Base-by-base conservation (phyloP, 306 rosid species). In the Castanea mollissima region DNA sequence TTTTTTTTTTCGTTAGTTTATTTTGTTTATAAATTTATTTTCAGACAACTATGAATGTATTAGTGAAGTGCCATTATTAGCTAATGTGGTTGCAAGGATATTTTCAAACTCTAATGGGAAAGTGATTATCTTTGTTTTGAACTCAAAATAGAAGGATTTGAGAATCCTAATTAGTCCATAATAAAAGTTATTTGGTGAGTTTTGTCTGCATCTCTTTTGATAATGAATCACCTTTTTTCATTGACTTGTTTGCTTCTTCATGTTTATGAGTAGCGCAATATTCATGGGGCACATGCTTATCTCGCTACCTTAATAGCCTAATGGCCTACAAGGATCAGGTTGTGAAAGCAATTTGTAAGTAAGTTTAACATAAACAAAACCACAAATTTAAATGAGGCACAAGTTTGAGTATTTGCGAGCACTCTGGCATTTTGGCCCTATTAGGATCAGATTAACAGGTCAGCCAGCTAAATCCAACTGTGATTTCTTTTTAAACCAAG, bases 401-500 rank as follows among this genome's bases (percentile, higher is more conserved):
- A 46, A 13, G 29, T 3, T 35, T 67, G 51, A 4, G 51, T 32
- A 34, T 63, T 34, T 63, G 35, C 49, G 31, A 27, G 46, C 15
- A 32, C 59, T 49, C 78, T 70, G 80, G 83, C 87, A 78, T 74
- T 49, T 81, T 85, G 87, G 82, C 49, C 34, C 71, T 23, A 68
- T 67, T 84, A 80, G 75, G 86, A 84, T 82, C 77, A 73, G 76
- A 81, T 71, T 75, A 81, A 84, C 84, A 81, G 55, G 81, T 56
- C 56, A 75, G 89, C 86, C 93, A 85, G 87, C 89, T 82, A 89
- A 83, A 79, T 79, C 84, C 84, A 87, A 85, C 87, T 68, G 70
- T 57, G 73, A 83, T 79, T 70, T 54, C 44, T 5, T 79, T 71
- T 74, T 77, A 71, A 62, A 74, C 70, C 21, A 12, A 31, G 70